phyloP scores from a whole-genome alignment of 2,329 filamentous ascomycete genomes.

The Beauveria varroae region DNA sequence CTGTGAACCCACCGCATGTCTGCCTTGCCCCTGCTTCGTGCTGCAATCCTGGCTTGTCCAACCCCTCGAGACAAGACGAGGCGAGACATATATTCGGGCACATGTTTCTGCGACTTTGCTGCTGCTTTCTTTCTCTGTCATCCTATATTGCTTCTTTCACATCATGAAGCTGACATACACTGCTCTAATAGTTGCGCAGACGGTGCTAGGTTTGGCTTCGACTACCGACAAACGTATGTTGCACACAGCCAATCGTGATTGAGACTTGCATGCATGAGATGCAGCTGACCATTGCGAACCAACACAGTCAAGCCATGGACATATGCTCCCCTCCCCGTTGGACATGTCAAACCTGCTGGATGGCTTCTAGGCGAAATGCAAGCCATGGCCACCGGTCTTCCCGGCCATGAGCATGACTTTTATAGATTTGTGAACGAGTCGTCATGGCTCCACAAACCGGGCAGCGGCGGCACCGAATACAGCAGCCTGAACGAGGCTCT shows the following conservation, averaged over 20 bases:
- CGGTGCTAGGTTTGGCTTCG: conserved; percentile 5
- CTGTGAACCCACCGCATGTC: not conserved
- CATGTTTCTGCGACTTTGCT: not conserved
- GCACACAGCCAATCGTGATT: not conserved
- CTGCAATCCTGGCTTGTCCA: not conserved
- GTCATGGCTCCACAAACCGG: conserved; percentile 31
- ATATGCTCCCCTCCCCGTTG: conserved; percentile 30
- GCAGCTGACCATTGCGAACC: not conserved
- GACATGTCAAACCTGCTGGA: conserved; percentile 41
- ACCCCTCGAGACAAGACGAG: not conserved
- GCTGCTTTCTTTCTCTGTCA: not conserved
- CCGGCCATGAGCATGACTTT: conserved; percentile 46
- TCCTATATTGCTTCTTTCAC: not conserved
- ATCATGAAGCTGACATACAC: conserved; percentile 4
- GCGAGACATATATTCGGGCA: not conserved
- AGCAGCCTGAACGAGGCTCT: conserved; percentile 47
- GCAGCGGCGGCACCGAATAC: conserved; percentile 41
- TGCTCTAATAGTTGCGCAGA: conserved; percentile 9
- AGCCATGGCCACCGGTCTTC: conserved; percentile 41
- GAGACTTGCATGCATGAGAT: not conserved
- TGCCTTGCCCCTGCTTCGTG: not conserved
- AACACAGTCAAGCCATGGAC: conserved; percentile 12
- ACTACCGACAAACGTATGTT: conserved; percentile 5
- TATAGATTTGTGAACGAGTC: conserved; percentile 44
- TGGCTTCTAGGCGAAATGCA: conserved; percentile 45